Evolutionary conservation across 371 early-diverging fungal species (phyloP), one percentile per base, ranked within the genome.

Genomic region (Catenaria anguillulae): DNA sequence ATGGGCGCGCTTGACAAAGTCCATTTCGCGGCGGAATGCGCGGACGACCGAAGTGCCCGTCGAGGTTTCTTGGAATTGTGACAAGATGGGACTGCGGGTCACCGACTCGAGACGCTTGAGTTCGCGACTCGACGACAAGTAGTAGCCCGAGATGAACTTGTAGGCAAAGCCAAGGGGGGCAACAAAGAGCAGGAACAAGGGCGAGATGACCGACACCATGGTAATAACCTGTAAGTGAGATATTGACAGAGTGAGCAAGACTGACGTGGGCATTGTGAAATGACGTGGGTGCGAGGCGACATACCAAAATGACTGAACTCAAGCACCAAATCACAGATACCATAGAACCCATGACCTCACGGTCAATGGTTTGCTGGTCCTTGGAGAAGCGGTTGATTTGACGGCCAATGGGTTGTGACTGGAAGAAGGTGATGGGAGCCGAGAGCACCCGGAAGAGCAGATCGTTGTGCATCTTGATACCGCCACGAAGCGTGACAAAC

Each of bases 71-170:
- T 72, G 71, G 26, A 85, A 72, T 31, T 72, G 71, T 13, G 84
- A 65, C 60, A 80, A 84, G 42, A 85, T 72, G 8, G 86, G 86
- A 1, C 71, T 70, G 4, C 78, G 74, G 0, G 78, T 69, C 26
- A 79, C 67, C 31, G 78, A 74, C 65, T 84, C 84, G 43, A 86
- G 70, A 17, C 86, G 79, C 72, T 85, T 85, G 60, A 86, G 70
- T 60, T 84, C 80, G 15, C 85, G 77, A n/a, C 76, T 74, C 23
- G 77, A 70, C 19, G 73, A 66, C n/a, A 84, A 67, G 66, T 84
- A 87, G 19, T 56, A 13, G 36, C 65, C 58, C 8, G 71, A 71
- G 37, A 75, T 60, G n/a, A 12, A 29, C 21, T 24, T 19, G 56
- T 33, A 56, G 33, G 24, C 24, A 24, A 56, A 56, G 4, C 19